phyloP scores from a whole-genome alignment of 495 filamentous ascomycete species.

The Neurospora sp. region DNA sequence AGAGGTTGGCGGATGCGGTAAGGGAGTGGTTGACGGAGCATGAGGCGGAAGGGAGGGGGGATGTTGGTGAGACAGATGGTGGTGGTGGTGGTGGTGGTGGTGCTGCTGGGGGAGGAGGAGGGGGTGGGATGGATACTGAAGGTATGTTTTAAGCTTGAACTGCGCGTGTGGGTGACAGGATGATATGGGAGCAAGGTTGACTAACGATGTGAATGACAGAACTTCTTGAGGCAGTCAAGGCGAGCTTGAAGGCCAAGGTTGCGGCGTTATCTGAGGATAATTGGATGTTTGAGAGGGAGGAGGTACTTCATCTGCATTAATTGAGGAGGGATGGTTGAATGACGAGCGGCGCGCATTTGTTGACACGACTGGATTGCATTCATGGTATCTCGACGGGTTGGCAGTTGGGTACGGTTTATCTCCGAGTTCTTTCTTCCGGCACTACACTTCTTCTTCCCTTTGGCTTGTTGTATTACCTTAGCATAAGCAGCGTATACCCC shows the following conservation, averaged over 20 bases:
- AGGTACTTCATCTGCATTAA: constrained; percentile 29
- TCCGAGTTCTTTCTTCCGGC: neutral
- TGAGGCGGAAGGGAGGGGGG: neutral
- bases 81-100: neutral
- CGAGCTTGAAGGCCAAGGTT: constrained; percentile 62
- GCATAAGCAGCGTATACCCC: neutral
- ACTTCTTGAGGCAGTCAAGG: constrained; percentile 58
- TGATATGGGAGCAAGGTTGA: neutral
- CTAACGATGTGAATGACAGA: constrained; percentile 34
- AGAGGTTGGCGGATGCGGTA: constrained; percentile 42
- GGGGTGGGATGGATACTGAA: neutral
- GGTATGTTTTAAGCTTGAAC: neutral
- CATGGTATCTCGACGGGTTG: neutral
- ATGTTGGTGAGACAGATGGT: neutral
- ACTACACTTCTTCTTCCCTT: neutral
- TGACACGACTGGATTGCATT: neutral
- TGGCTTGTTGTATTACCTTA: neutral
- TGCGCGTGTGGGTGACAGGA: neutral
- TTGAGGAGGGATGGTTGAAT: neutral
- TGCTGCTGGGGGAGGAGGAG: neutral
- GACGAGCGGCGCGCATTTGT: neutral
- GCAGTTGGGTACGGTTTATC: neutral
- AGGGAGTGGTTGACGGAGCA: constrained; percentile 24
- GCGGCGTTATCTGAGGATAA: constrained; percentile 70
- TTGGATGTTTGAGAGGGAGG: constrained; percentile 83